These are phyloP conservation scores for Cladosporium sp. DNA, from an alignment of 2,329 filamentous ascomycete species.

Conservation along the genomic window DNA sequence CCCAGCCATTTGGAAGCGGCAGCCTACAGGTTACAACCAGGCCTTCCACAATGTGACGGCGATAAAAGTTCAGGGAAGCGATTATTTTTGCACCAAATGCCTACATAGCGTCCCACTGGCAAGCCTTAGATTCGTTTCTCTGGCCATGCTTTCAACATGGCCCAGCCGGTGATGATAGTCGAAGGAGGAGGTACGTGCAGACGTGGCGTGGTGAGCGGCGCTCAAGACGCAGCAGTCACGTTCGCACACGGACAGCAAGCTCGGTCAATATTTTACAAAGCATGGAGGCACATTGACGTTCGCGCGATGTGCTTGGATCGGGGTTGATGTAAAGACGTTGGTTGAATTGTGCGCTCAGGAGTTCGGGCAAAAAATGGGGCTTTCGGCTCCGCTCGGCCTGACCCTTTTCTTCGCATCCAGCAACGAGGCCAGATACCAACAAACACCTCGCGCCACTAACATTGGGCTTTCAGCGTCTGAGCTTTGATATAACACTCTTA, in stretches of 20 bases:
- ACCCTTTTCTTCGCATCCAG: too few species aligned
- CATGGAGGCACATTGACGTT: not conserved
- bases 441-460: too few species aligned
- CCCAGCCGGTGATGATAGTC: not conserved
- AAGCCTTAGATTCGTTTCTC: not conserved
- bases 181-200: not conserved
- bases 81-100: not conserved
- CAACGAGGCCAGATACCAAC: too few species aligned
- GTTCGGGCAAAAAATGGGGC: not conserved
- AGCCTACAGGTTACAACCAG: not conserved
- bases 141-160: not conserved
- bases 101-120: not conserved
- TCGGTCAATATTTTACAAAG: not conserved
- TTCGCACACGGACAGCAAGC: not conserved
- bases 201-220: not conserved
- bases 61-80: not conserved
- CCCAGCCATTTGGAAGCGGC: too few species aligned
- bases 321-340: not conserved
- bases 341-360: not conserved
- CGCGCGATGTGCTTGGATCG: not conserved
- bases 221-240: not conserved
- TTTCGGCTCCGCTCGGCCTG: not conserved
- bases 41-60: not conserved
- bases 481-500: too few species aligned
- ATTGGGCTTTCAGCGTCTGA: too few species aligned